A percentile compares a stretch with the other conserved stretches of the same genome.
These are phyloP conservation scores for Lipomyces chichibuensis DNA, from an alignment of 805 yeast genomes.

Conservation along the genomic window DNA sequence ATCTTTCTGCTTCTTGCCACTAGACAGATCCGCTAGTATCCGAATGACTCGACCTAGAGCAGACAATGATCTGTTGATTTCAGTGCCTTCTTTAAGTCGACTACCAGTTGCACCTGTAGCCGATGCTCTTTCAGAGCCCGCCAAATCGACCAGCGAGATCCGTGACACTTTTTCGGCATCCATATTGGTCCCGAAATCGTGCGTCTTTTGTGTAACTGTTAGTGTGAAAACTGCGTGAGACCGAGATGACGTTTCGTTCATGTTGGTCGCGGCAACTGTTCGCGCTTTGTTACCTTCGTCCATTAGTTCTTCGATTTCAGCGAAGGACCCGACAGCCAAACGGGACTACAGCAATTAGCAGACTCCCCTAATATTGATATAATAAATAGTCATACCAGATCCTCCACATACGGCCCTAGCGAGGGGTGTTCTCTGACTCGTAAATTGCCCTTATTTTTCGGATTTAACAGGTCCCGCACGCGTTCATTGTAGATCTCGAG, in stretches of 20 bases:
- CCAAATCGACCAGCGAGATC: conserved; percentile 73
- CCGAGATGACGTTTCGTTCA: conserved; percentile 74
- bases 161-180: conserved; percentile 56
- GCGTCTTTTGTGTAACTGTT: conserved; percentile 59
- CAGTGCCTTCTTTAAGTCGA: conserved; percentile 60
- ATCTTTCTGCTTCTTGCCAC: conserved; percentile 47
- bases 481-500: conserved; percentile 75
- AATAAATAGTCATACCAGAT: conserved; percentile 42
- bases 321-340: conserved; percentile 52
- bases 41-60: conserved; percentile 73
- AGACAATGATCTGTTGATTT: conserved; percentile 76
- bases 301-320: conserved; percentile 55
- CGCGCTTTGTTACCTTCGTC: conserved; percentile 57
- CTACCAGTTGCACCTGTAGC: conserved; percentile 61
- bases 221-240: conserved; percentile 80
- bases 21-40: conserved; percentile 58
- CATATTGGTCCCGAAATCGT: conserved; percentile 41
- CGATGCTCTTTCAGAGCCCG: conserved; percentile 75
- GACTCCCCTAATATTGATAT: neutral
- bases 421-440: conserved; percentile 67
- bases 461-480: conserved; percentile 62
- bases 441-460: conserved; percentile 23
- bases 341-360: conserved; percentile 45
- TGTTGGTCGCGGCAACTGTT: conserved; percentile 70
- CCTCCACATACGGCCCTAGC: conserved; percentile 74